Base-by-base conservation (phyloP, 257 asterid genomes). In the Cordia subcordata region DNA sequence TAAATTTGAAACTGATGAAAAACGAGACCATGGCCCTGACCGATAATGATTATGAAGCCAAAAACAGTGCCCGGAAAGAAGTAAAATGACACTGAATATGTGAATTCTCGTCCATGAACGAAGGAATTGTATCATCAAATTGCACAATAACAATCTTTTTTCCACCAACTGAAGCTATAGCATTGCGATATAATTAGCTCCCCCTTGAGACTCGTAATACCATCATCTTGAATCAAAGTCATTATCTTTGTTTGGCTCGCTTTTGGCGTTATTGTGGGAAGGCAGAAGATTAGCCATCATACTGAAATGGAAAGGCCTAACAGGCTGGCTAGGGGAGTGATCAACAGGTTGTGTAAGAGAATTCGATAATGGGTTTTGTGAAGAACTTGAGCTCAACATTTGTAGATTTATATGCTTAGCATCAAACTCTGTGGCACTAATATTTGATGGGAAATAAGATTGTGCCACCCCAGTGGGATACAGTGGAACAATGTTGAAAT, bases 241-340 rank as follows among this genome's bases (percentile, higher is more conserved):
- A 44, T 39, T 23, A 50, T 71, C 66, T 16, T 66, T 49, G 45
- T 58, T 67, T 45, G 53, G 60, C 66, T 75, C 72, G 37, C 35
- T 72, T 11, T 56, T 65, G 0, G 67, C 64, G 53, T 64, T 53
- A 66, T 70, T 70, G 53, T 77, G 91, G 0, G 84, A 70, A 53
- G 85, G 85, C 47, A 73, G 82, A 70, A 82, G 80, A 51, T 79
- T 77, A 12, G 87, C 79, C 11, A 82, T 70, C 66, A 75, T 63
- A 62, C 73, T 70, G 68, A 82, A 79, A 57, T 76, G 87, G 49
- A 83, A 62, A 37, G 83, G 83, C 72, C 87, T 79, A 8, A 64
- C 61, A 5, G 69, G 52, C 35, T 66, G 46, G 50, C 42, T 17
- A 6, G 68, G 18, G 27, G 82, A 61, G 17, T 70, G 70, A 58